Base-by-base conservation (phyloP, 2,329 filamentous ascomycete species). In the Pseudocercospora eumusae region DNA sequence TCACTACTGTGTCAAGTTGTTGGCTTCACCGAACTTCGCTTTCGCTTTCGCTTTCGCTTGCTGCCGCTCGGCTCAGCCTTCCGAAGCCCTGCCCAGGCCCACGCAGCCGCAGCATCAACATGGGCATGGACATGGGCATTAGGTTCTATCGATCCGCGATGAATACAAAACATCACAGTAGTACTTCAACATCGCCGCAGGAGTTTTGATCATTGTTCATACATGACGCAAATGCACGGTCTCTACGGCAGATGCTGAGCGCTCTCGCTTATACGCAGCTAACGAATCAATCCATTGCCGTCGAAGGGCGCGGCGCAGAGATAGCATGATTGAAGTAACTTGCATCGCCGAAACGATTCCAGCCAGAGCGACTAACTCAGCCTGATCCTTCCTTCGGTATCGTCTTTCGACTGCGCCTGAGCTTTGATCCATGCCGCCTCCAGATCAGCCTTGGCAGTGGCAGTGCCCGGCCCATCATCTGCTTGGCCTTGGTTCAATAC, bases 391-490 rank as follows among this genome's bases (percentile, higher is more conserved):
- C 31, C 52, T 15, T 54, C 52, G 8, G 1, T 13, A 8, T 54
- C 28, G 31, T 54, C 52, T 18, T 33, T 54, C 52, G 28, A 36
- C 10, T 40, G 21, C 23, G 60, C 53, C 25, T 33, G 56, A 21
- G 66, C 66, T 56, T 67, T 68, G 42, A 62, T 57, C 66, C 66
- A 67, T 9, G 66, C 64, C 28, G 62, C 63, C 49, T 68, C 63
- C 27, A 68, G 65, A 13, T 61, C 62, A 20, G 64, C 62, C 60
- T 64, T 61, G 21, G 40, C 56, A 11, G 61, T 59, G 4, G 20
- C 57, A 25, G 59, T 57, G 4, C 47, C 42, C 9, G 61, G 42
- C 3, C 33, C 63, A 20, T 64, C 55, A 11, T 64, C 62, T 21
- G 62, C 64, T 8, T 61, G 23, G 2, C 64, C 64, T 36, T 63